phyloP scores from a whole-genome alignment of 1,139 yeast species.

The Saccharomyces pastorianus region DNA sequence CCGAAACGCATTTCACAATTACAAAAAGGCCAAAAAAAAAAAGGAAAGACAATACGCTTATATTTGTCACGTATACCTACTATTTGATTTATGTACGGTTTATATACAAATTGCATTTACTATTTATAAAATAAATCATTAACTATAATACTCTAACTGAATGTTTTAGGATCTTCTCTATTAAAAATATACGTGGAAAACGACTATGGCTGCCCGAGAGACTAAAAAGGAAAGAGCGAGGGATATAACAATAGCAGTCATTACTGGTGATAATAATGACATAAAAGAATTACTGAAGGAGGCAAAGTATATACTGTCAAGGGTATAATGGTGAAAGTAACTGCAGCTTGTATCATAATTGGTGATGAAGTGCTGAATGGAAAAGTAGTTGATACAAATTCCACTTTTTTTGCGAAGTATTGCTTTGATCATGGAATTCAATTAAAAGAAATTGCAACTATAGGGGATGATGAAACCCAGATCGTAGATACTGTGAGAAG shows the following conservation, averaged over 20 bases:
- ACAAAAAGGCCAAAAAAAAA: not conserved
- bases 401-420: conserved; percentile 58
- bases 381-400: conserved; percentile 75
- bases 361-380: conserved; percentile 88
- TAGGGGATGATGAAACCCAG: conserved; percentile 68
- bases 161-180: not conserved
- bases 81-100: not conserved
- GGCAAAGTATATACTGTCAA: not conserved
- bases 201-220: not conserved
- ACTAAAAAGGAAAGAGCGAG: not conserved
- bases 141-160: not conserved
- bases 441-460: conserved; percentile 56
- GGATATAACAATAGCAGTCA: not conserved
- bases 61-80: not conserved
- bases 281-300: not conserved
- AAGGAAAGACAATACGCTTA: not conserved
- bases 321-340: conserved; percentile 19
- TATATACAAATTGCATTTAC: not conserved
- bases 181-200: not conserved
- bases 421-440: conserved; percentile 63
- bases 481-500: conserved; percentile 47
- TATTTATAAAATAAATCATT: not conserved
- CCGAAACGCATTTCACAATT: not conserved
- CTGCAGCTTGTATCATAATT: conserved; percentile 42
- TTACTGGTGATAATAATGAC: not conserved